Percentiles rank a stretch among this genome's conserved stretches.
Evolutionary conservation across 2,329 filamentous ascomycete genomes (phyloP).

Genomic region (Rutstroemia sp.): DNA sequence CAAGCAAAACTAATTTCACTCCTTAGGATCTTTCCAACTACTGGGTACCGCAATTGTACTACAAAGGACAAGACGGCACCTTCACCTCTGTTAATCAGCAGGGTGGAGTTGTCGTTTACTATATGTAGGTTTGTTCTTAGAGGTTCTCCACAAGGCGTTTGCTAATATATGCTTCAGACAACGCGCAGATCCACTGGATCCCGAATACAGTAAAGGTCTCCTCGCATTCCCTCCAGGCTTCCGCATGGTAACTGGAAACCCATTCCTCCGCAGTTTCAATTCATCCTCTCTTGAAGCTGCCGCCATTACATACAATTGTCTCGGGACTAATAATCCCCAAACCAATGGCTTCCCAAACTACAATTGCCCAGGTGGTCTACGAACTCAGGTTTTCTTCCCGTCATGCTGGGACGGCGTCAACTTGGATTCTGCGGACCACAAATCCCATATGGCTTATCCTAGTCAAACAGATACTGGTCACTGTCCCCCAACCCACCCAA

Average conservation of each 20-base stretch:
- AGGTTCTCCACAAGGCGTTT: neutral
- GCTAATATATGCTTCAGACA: conserved; percentile 25
- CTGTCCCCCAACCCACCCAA: conserved; percentile 44
- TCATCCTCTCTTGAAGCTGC: conserved; percentile 35
- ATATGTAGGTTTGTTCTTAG: conserved; percentile 33
- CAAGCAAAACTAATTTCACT: neutral
- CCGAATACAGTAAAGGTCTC: conserved; percentile 36
- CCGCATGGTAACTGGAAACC: conserved; percentile 58
- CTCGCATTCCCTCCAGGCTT: conserved; percentile 54
- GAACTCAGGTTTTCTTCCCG: conserved; percentile 50
- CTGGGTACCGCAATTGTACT: conserved; percentile 57
- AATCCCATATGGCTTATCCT: conserved; percentile 49
- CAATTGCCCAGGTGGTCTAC: conserved; percentile 44
- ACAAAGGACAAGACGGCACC: conserved; percentile 45
- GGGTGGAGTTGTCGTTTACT: conserved; percentile 50
- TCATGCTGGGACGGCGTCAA: conserved; percentile 56
- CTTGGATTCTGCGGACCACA: conserved; percentile 46
- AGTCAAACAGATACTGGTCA: conserved; percentile 37
- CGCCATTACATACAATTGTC: conserved; percentile 50
- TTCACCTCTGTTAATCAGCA: conserved; percentile 39
- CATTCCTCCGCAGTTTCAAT: conserved; percentile 42
- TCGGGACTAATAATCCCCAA: conserved; percentile 35
- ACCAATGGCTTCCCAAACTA: conserved; percentile 48
- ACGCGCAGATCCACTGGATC: conserved; percentile 34
- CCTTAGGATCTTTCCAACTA: conserved; percentile 49